These are phyloP conservation scores for Tausonia pullulans DNA, from an alignment of 1,284 basidiomycete genomes.

Conservation along the genomic window DNA sequence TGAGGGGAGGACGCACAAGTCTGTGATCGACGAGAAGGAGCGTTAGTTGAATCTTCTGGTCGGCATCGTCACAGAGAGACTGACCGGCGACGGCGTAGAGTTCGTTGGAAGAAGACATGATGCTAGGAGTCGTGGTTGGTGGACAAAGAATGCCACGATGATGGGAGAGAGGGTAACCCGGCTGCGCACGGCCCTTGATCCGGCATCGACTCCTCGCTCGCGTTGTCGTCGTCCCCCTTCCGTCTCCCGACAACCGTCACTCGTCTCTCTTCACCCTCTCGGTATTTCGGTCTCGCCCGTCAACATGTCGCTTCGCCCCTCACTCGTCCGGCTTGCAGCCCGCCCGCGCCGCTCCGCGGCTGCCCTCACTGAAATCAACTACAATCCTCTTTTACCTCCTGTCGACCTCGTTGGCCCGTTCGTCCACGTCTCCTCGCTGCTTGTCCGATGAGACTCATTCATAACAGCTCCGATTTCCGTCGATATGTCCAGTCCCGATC, in stretches of 20 bases:
- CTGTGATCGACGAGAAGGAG: constrained; percentile 22
- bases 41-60: constrained; percentile 32
- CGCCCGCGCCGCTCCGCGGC: not conserved
- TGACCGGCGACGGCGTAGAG: constrained; percentile 7
- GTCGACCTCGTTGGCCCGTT: constrained; percentile 10
- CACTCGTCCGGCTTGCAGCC: not conserved
- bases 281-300: too few species aligned
- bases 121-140: not conserved
- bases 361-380: not conserved
- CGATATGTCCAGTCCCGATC: not conserved
- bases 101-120: constrained; percentile 1
- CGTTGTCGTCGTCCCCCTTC: too few species aligned
- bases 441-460: not conserved
- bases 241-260: too few species aligned
- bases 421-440: not conserved
- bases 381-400: not conserved
- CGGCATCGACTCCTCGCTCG: too few species aligned
- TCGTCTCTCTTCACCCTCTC: too few species aligned
- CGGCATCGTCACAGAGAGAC: constrained; percentile 22
- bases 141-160: too few species aligned
- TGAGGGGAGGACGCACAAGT: not conserved
- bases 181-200: too few species aligned
- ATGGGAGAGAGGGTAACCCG: too few species aligned
- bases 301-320: constrained; percentile 1
- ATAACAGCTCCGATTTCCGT: not conserved